Evolutionary conservation across 495 filamentous ascomycete genomes (phyloP).

Genomic region (Podospora pseudocomata): DNA sequence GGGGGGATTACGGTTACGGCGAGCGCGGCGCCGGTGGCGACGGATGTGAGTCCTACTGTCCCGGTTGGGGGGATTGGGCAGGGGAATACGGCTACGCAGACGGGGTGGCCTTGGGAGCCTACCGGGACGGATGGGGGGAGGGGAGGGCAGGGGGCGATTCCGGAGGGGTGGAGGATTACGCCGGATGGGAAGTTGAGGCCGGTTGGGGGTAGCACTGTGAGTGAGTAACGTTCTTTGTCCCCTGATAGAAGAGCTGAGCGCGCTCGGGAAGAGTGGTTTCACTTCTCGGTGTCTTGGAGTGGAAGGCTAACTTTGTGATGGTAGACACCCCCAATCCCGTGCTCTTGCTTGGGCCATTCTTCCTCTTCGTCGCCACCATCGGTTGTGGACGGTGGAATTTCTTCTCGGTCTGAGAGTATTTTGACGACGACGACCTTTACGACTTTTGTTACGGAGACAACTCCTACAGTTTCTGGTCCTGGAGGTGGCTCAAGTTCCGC

Average conservation of each 20-base stretch:
- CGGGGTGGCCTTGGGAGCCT: conserved; percentile 49
- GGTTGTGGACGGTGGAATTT: neutral
- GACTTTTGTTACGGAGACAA: neutral
- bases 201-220: conserved; percentile 41
- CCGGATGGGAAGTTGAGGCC: conserved; percentile 65
- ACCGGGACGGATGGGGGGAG: conserved; percentile 30
- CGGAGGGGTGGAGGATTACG: conserved; percentile 72
- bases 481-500: neutral
- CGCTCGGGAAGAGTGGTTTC: neutral
- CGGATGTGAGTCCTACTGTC: conserved; percentile 37
- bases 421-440: neutral
- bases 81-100: conserved; percentile 40
- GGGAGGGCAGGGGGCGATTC: conserved; percentile 43
- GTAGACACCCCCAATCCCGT: conserved; percentile 14
- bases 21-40: conserved; percentile 38
- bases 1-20: conserved; percentile 47
- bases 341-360: conserved; percentile 3
- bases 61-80: conserved; percentile 59
- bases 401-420: neutral
- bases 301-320: neutral
- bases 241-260: neutral
- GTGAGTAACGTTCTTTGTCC: conserved; percentile 18
- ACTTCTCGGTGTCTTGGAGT: neutral
- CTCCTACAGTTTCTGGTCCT: neutral
- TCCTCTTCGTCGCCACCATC: conserved; percentile 5